A percentile compares a stretch with the other conserved stretches of the same genome.
Evolutionary conservation across 2,329 filamentous ascomycete genomes (phyloP).

Genomic region (Didymella lethalis): DNA sequence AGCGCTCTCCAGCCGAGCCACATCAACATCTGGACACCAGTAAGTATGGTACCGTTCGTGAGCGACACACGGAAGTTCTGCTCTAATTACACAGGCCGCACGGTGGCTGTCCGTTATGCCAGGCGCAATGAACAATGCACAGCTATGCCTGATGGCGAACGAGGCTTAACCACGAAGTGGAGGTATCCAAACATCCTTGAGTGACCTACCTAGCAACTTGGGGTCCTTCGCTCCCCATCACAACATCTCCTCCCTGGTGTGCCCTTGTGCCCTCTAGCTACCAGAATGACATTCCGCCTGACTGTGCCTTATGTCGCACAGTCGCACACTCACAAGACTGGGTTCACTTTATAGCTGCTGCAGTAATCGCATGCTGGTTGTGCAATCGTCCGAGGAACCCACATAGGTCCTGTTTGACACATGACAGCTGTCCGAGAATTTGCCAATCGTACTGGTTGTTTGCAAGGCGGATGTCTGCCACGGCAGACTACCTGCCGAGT

Average conservation of each 20-base stretch:
- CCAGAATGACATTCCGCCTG: background rate
- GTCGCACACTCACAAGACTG: background rate
- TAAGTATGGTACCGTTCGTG: conserved; percentile 26
- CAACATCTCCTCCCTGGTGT: background rate
- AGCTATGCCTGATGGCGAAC: background rate
- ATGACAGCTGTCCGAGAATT: conserved; percentile 4
- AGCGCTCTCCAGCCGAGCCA: conserved; percentile 38
- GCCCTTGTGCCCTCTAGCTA: background rate
- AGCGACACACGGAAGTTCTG: conserved; percentile 29
- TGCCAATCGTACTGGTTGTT: background rate
- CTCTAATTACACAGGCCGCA: conserved; percentile 31
- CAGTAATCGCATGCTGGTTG: background rate
- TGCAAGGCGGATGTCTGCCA: too few relatives aligned
- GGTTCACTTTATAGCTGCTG: background rate
- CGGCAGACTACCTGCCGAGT: background rate
- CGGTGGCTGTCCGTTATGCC: background rate
- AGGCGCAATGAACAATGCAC: background rate
- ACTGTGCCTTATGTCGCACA: conserved; percentile 2
- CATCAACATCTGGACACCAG: conserved; percentile 23
- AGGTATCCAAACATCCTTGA: background rate
- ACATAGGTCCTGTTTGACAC: conserved; percentile 11
- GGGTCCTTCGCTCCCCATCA: background rate
- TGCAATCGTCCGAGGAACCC: background rate
- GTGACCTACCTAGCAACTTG: background rate
- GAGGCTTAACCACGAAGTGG: background rate